Evolutionary conservation across 108 stramenopile genomes (phyloP).

Genomic region (Fistulifera pelliculosa): DNA sequence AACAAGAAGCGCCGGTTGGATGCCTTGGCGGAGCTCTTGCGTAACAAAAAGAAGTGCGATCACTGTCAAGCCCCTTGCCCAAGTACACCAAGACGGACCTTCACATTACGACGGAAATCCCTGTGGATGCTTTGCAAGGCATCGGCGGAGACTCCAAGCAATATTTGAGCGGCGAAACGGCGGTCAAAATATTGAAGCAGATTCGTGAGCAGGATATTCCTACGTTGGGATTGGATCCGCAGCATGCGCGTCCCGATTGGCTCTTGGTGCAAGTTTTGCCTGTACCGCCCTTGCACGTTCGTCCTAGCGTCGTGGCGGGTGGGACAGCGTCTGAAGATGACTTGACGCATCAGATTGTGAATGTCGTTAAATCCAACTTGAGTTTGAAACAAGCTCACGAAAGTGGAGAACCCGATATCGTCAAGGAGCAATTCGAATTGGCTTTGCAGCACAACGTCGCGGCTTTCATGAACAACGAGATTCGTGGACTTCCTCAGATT

Average conservation of each 20-base stretch:
- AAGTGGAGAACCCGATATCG: conserved; percentile 89
- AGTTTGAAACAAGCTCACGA: conserved; percentile 79
- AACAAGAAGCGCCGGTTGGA: conserved; percentile 70
- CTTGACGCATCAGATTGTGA: conserved; percentile 94
- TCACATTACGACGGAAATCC: conserved; percentile 80
- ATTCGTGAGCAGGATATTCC: conserved; percentile 90
- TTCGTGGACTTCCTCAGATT: conserved; percentile 86
- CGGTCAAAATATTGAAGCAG: conserved; percentile 81
- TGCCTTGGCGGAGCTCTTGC: conserved; percentile 73
- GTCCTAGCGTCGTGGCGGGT: conserved; percentile 81
- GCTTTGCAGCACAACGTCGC: conserved; percentile 92
- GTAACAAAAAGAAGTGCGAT: conserved; percentile 84
- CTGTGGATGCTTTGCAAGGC: conserved; percentile 52
- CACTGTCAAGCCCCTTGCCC: conserved; percentile 83
- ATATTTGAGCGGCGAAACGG: conserved; percentile 78
- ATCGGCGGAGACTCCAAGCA: conserved; percentile 89
- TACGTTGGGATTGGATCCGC: conserved; percentile 84
- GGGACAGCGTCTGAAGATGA: conserved; percentile 88
- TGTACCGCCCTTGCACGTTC: conserved; percentile 97
- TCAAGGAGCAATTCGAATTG: conserved; percentile 93
- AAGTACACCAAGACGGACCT: conserved; percentile 79
- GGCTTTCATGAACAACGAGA: conserved; percentile 91
- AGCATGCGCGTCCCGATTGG: conserved; percentile 95
- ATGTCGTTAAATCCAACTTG: conserved; percentile 93
- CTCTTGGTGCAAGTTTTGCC: conserved; percentile 93